Evolutionary conservation across 768 basidiomycete genomes (phyloP), one percentile per base, ranked within the genome.

Genomic region (Hygrophorus russula): DNA sequence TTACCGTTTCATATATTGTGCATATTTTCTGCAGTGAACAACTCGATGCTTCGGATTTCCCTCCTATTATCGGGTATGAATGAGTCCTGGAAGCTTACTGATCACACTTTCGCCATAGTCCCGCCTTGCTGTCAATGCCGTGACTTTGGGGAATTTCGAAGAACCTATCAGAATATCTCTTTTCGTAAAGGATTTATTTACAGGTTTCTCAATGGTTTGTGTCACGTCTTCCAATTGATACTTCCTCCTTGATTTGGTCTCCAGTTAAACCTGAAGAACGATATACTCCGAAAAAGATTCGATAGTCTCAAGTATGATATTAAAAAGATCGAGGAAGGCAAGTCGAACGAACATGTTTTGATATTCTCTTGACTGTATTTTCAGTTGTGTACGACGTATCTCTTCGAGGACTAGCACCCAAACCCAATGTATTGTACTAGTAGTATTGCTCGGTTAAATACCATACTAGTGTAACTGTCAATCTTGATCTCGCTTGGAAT

Each of bases 321-420:
- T 48, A 88, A 88, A 59, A 88, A 87, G 53, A 82, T 90, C 13
- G 86, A 89, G 64, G 87, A 89, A 78, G 86, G 87, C 75, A 44
- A 38, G 66, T 51, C 24, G 20, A 18, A 38, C 12, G 29, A 15
- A 10, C 8, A 27, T 36, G n/a, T 42, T 31, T 44, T 36, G 24
- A 18, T n/a, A 15, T 35, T 48, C 36, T 50, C 32, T 29, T 44
- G 40, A 28, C 31, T 24, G 18, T 34, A 12, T 36, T 30, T 45
- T 15, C 49, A 90, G 86, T 90, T 39, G 87, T 89, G 1, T 90
- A 90, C 53, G 87, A 90, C 57, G 76, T 90, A 12, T 86, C 86
- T 29, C 62, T 90, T 28, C 71, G 87, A 31, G 85, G 78, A 51
- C 65, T 89, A 34, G 68, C 35, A 39, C 37, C 20, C 28, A 24